These are phyloP conservation scores for Ehretia macrophylla DNA, from an alignment of 257 asterid species.

Conservation along the genomic window DNA sequence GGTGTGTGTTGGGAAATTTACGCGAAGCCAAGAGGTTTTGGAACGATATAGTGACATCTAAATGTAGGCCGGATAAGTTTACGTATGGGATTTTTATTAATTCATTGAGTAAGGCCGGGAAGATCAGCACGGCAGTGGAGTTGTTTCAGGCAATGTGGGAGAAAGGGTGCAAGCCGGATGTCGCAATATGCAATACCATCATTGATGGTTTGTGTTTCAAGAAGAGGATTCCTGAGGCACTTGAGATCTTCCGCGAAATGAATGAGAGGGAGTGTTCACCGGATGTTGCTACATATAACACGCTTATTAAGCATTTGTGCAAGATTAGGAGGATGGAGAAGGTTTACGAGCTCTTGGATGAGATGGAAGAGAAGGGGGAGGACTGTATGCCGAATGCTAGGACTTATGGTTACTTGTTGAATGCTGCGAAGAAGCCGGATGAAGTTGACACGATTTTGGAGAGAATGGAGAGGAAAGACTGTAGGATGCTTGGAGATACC, in stretches of 20 bases:
- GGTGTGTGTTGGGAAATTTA: conserved; percentile 77
- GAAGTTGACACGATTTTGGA: conserved; percentile 53
- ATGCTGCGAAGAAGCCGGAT: conserved; percentile 36
- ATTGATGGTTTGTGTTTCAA: conserved; percentile 86
- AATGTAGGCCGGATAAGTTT: conserved; percentile 49
- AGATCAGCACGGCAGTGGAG: conserved; percentile 47
- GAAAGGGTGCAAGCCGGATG: conserved; percentile 57
- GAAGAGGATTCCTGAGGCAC: conserved; percentile 81
- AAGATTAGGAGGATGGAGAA: conserved; percentile 60
- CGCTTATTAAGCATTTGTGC: conserved; percentile 66
- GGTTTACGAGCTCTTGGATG: conserved; percentile 52
- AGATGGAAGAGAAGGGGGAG: conserved; percentile 52
- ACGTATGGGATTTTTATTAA: conserved; percentile 68
- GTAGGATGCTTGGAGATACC: conserved; percentile 40
- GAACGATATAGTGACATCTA: conserved; percentile 58
- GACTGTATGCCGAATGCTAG: conserved; percentile 47
- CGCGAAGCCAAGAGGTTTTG: conserved; percentile 79
- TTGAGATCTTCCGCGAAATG: conserved; percentile 53
- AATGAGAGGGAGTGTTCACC: conserved; percentile 40
- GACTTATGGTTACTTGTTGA: conserved; percentile 53
- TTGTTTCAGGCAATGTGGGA: conserved; percentile 72
- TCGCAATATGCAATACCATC: conserved; percentile 60
- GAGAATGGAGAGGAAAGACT: conserved; percentile 54
- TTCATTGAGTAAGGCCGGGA: conserved; percentile 61
- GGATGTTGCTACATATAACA: conserved; percentile 56